Evolutionary conservation across 1,139 yeast species (phyloP), one percentile per base, ranked within the genome.

Genomic region (Nakaseomyces delphensis): DNA sequence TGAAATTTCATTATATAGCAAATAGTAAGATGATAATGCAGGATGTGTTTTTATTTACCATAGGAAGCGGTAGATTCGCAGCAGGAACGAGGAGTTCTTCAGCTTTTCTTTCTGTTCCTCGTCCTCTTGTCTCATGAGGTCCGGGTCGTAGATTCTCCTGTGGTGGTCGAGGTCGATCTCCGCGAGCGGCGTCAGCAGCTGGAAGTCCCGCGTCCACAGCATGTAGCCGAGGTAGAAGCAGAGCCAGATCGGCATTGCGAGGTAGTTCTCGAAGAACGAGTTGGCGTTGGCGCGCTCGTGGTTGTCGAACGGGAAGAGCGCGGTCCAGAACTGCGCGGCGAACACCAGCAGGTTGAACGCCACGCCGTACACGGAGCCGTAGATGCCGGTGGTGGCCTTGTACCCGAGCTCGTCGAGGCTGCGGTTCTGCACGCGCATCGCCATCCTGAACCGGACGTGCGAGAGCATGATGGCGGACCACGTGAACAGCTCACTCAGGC

Each of bases 401-500:
- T 73, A 86, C 3, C 84, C 76, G 47, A 86, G 68, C 60, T 85
- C 95, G 40, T 71, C 71, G 11, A 76, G 64, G 18, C 71, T 68
- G 62, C 83, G 74, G 43, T 84, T 84, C 63, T 81, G 82, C 10
- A 58, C 74, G 25, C 62, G 60, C 66, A 85, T 69, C 2, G 93
- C 95, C 42, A 70, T 63, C 67, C 95, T 77, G 67, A 84, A 83
- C 60, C 94, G 73, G 46, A 86, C 68, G 52, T 79, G 93, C 54
- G 85, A 77, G 44, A 81, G 59, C 57, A 81, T 77, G 53, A 86
- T 82, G 15, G 89, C 77, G 38, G 80, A 77, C 94, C 95, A 86
- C 4, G 94, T 82, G 65, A 85, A 83, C 48, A 86, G 68, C 13
- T 91, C 77, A 23, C 94, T 80, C 50, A 86, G 74, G 55, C 95